phyloP scores from a whole-genome alignment of 1,284 basidiomycete genomes.

The Ustilago hordei region DNA sequence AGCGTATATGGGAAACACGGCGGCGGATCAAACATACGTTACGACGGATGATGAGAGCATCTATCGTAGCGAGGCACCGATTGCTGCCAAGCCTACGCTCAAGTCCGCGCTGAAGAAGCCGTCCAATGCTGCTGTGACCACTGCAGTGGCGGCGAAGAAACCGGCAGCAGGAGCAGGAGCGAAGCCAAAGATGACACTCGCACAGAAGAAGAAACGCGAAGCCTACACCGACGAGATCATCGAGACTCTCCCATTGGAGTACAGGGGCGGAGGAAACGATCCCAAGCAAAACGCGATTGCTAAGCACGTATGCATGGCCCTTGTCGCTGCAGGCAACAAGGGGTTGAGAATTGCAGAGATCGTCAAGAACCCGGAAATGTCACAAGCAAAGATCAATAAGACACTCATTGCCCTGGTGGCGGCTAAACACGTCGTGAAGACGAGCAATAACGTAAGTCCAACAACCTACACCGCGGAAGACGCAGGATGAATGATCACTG shows the following conservation, averaged over 20 bases:
- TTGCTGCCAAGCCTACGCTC: constrained; percentile 33
- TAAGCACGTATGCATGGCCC: constrained; percentile 60
- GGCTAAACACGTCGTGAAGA: constrained; percentile 84
- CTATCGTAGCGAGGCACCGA: constrained; percentile 35
- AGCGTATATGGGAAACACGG: constrained; percentile 20
- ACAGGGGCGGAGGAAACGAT: constrained; percentile 79
- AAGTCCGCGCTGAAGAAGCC: constrained; percentile 51
- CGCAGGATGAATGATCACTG: not conserved
- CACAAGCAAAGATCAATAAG: constrained; percentile 90
- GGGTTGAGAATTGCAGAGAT: constrained; percentile 76
- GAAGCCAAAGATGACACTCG: constrained; percentile 79
- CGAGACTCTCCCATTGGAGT: constrained; percentile 85
- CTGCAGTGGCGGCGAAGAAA: constrained; percentile 16
- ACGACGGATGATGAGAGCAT: constrained; percentile 62
- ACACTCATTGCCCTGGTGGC: constrained; percentile 90
- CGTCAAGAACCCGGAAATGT: constrained; percentile 82
- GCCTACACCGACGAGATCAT: constrained; percentile 74
- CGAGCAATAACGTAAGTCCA: constrained; percentile 70
- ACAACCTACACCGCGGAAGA: not conserved
- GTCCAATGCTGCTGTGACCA: constrained; percentile 18
- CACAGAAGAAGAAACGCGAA: constrained; percentile 78
- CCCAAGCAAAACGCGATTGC: constrained; percentile 71
- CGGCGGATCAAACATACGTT: constrained; percentile 64
- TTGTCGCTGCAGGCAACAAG: constrained; percentile 54
- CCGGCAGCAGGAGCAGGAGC: constrained; percentile 29